These are phyloP conservation scores for Cenchrus fungigraminus DNA, from an alignment of 176 grass and related monocot species.

Conservation along the genomic window DNA sequence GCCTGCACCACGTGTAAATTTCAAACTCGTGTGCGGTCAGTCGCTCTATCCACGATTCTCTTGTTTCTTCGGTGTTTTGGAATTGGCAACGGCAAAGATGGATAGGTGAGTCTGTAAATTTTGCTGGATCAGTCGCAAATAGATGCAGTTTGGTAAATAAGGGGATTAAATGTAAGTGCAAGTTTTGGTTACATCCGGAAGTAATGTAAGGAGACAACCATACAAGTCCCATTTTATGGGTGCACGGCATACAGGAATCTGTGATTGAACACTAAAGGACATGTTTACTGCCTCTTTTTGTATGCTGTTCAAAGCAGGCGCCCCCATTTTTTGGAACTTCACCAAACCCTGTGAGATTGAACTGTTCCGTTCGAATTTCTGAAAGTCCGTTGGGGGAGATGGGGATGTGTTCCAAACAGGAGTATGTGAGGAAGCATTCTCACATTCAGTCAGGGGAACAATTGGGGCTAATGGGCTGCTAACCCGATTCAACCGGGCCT, in stretches of 20 bases:
- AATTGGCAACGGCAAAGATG: neutral
- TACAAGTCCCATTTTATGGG: neutral
- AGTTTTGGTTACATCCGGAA: conserved; percentile 16
- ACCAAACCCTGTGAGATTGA: neutral
- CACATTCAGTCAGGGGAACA: neutral
- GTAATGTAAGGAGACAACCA: neutral
- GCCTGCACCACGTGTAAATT: neutral
- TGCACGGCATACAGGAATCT: neutral
- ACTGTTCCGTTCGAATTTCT: neutral
- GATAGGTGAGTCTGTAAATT: conserved; percentile 31
- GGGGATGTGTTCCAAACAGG: too few relatives aligned
- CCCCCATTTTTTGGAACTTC: neutral
- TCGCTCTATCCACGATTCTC: neutral
- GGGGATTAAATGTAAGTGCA: neutral
- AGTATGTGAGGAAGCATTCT: neutral
- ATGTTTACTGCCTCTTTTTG: neutral
- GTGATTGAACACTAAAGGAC: neutral
- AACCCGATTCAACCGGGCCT: neutral
- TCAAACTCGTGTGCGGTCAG: neutral
- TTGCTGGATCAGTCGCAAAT: conserved; percentile 7
- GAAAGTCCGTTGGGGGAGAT: too few relatives aligned
- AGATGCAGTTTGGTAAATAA: neutral
- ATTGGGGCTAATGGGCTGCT: neutral
- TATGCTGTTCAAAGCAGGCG: neutral
- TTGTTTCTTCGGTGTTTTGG: neutral